Base-by-base conservation (phyloP, 257 asterid species). In the Przewalskia tangutica region DNA sequence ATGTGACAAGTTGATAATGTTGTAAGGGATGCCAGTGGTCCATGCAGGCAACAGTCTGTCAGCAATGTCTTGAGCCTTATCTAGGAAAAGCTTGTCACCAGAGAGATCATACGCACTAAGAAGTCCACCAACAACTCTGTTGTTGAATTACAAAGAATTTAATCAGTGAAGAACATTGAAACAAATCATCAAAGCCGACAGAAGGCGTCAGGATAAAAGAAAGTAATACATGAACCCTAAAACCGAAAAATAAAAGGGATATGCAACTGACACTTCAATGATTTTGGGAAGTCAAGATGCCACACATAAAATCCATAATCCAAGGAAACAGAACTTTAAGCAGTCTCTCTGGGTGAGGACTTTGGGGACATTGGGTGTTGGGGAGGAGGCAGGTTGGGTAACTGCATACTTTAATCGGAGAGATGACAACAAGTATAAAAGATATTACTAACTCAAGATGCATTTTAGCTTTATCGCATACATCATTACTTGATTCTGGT, bases 121-220 rank as follows among this genome's bases (percentile, higher is more conserved):
- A 87, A 96, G 98, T 85, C 98, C 98, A 85, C 99, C 99, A 77
- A 96, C 99, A 87, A 96, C 98, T 86, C 98, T 96, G 95, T 85
- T 81, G 70, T 84, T 79, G 82, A 86, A 88, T 71, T 18, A 20
- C 59, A 71, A 16, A 71, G 11, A 71, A 77, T 70, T 84, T 36
- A 63, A 81, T 76, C 70, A 83, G 75, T 36, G 20, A 58, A 85
- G 79, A 27, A 85, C 80, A 85, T 40, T 64, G 77, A 75, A 71
- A 64, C 44, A 80, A 23, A 36, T 63, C 51, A 64, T 62, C 53
- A 48, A 36, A 64, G 76, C 46, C 4, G 12, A 80, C 12, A 16
- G 53, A 32, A 27, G 32, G 32, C 16, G 66, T 80, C 59, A 80
- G 77, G 63, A 68, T 11, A 68, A 42, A 4, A 68, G 34, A 42